Base-by-base conservation (phyloP, 345 rosid genomes). In the Noccaea caerulescens region DNA sequence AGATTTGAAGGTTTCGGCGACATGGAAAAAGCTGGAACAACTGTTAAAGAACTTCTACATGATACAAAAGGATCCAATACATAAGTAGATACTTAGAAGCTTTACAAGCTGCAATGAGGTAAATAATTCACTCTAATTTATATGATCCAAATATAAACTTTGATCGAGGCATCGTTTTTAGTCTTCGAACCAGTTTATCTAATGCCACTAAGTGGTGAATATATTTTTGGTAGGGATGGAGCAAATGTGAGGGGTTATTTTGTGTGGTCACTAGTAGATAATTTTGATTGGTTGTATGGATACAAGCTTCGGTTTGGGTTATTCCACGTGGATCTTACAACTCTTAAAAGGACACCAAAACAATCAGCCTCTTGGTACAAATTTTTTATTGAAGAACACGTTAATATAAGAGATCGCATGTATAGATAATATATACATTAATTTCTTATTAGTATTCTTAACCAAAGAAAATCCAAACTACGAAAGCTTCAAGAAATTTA, bases 181-280 rank as follows among this genome's bases (percentile, higher is more conserved):
- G 10, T 25, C 34, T 23, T 3, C 18, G 18, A 16, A 16, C 3
- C 11, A 50, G 10, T 1, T 13, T 25, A 4, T 16, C 9, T 14
- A 27, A 3, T 10, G 4, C 18, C 0, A 41, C 47, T 8, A 7
- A 25, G 0, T 4, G 20, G 3, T 36, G 7, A 68, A 20, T 20
- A 1, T 20, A 1, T 58, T 4, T 58, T 43, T 46, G 32, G 39
- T 63, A 84, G 88, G 79, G 76, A 85, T 68, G 96, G 92, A 68
- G 96, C 85, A 78, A 89, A 92, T 64, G 84, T 89, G 9, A 69
- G 87, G 71, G 93, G 98, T 0, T 92, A 89, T 75, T 87, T 87
- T 23, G 75, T 75, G 6, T 89, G 96, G 98, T 85, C 96, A 34
- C 68, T 92, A 73, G 83, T 89, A 3, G 98, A 91, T 73, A 79